Base-by-base conservation (phyloP, 768 basidiomycete genomes). In the Suillus subluteus region DNA sequence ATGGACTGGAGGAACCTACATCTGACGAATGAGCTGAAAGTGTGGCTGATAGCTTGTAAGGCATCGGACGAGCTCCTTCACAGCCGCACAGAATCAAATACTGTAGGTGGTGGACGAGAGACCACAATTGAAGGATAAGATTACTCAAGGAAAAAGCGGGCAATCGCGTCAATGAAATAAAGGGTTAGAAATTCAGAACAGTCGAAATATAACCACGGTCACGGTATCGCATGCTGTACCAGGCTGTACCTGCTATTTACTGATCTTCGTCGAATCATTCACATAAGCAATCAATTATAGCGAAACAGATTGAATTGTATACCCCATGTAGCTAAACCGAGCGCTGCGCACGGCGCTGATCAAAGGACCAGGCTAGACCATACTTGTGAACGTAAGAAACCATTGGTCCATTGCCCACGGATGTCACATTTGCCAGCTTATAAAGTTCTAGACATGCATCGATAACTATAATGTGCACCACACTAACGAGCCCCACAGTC, bases 401-500 rank as follows among this genome's bases (percentile, higher is more conserved):
- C 15, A 54, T n/a, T n/a, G n/a, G n/a, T n/a, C n/a, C n/a, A n/a
- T 50, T 26, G 26, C 50, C 48, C 50, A 52, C 48, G 48, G 13
- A 8, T 30, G 26, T 52, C 26, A 52, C 21, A 44, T 62, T 62
- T 48, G 43, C 16, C 12, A 18, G 32, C 32, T 32, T 26, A 26
- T 26, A 26, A 26, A 26, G 26, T 26, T 54, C 52, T 55, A 5
- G 6, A 56, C 12, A n/a, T 35, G 12, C 5, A 44, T 46, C n/a
- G 15, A 40, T 38, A 40, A 41, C 62, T 65, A 52, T 74, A 79
- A 90, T 93, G 91, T 93, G 81, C 89, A 90, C 91, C 90, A 87
- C 88, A 62, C 87, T 87, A 90, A 93, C 91, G 91, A 90, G 84
- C 91, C 91, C 89, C 84, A 82, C 75, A 80, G 82, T 83, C 82